Evolutionary conservation across 176 grass and related monocot species (phyloP).

Genomic region (Carex cristatella): DNA sequence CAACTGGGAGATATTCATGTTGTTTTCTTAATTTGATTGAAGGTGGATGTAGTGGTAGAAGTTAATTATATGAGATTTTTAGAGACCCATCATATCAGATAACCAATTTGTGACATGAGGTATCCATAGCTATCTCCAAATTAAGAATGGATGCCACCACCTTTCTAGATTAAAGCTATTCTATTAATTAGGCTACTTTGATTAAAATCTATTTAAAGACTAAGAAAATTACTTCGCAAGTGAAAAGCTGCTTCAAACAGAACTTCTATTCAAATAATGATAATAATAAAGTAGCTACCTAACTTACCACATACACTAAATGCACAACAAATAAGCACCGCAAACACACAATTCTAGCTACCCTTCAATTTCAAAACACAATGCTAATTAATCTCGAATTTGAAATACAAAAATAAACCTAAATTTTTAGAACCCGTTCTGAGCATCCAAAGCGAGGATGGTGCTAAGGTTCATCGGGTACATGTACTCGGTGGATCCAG

Average conservation of each 20-base stretch:
- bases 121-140: neutral
- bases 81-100: neutral
- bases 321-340: neutral
- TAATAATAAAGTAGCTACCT: neutral
- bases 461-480: conserved; percentile 83
- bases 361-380: neutral
- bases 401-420: neutral
- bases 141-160: neutral
- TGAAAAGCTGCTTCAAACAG: neutral
- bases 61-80: no score
- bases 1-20: no score
- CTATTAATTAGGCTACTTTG: neutral
- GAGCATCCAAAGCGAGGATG: conserved; percentile 44
- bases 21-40: no score
- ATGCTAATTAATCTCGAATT: neutral
- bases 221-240: no score
- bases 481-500: conserved; percentile 30
- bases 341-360: neutral
- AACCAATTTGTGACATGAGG: neutral
- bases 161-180: neutral
- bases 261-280: neutral
- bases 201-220: no score
- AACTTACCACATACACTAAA: neutral
- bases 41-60: no score
- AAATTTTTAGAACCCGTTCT: conserved; percentile 1